phyloP scores from a whole-genome alignment of 2,329 filamentous ascomycete genomes.

The Colletotrichum sp. region DNA sequence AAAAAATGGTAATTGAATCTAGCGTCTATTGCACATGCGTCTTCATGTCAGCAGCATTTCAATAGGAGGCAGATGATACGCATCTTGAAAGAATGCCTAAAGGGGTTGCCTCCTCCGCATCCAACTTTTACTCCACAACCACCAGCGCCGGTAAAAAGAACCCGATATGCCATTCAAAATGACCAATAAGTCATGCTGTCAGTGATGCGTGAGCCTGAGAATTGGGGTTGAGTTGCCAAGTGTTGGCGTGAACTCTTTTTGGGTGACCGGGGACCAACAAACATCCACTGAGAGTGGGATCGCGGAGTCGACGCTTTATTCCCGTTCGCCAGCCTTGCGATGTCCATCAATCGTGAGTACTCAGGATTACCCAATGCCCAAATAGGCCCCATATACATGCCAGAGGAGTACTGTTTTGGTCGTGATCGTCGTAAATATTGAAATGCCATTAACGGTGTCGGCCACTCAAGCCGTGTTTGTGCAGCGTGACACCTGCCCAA shows the following conservation, averaged over 20 bases:
- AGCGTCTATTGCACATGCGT: too few species aligned
- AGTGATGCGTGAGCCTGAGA: fast-evolving
- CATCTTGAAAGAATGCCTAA: too few species aligned
- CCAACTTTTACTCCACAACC: too few species aligned
- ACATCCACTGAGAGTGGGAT: not conserved
- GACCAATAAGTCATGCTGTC: not conserved
- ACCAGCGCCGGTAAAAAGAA: not conserved
- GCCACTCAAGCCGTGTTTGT: not conserved
- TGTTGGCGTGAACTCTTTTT: not conserved
- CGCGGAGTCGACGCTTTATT: not conserved
- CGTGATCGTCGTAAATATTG: not conserved
- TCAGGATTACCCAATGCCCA: fast-evolving
- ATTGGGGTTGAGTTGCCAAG: not conserved
- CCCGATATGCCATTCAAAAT: not conserved
- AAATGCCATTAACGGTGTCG: fast-evolving
- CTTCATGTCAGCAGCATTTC: too few species aligned
- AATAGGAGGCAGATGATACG: too few species aligned
- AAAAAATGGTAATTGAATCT: too few species aligned
- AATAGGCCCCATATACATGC: not conserved
- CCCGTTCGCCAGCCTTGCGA: not conserved
- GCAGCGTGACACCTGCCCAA: not conserved
- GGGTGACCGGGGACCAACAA: not conserved
- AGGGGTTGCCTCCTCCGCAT: too few species aligned
- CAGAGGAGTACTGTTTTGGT: not conserved
- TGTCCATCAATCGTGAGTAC: not conserved